Conservation (phyloP, 192 early-diverging fungal species). For the Haplosporangium gracile region DNA sequence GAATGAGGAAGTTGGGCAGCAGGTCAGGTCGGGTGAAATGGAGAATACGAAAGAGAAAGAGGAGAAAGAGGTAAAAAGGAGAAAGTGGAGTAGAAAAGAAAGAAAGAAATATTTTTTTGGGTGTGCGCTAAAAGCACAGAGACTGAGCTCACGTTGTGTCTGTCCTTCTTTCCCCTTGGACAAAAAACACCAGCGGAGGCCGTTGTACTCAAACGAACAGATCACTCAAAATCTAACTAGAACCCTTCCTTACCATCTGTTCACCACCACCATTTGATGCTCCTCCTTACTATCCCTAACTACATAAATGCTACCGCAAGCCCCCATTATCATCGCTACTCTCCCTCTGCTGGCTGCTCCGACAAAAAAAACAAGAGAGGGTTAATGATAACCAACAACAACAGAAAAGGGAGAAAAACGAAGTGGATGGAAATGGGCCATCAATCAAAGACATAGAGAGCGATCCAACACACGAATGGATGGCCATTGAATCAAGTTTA, state of each 20-base stretch:
- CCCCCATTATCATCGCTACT: no score
- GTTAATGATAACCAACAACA: no score
- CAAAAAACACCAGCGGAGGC: background rate
- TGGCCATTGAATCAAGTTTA: no score
- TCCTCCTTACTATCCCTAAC: no score
- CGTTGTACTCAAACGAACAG: background rate
- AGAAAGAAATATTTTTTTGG: background rate
- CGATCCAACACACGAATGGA: background rate
- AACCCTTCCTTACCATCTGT: background rate
- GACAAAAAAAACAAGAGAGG: no score
- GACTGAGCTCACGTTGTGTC: background rate
- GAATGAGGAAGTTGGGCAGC: background rate
- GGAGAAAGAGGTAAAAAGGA: conserved; percentile 3
- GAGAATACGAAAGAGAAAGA: background rate
- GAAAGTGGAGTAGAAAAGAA: background rate
- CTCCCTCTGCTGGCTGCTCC: no score
- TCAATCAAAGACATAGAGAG: no score
- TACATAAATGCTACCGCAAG: no score
- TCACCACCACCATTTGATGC: no score
- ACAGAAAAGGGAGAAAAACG: no score
- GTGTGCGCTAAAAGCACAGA: background rate
- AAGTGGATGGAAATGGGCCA: no score
- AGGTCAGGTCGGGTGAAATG: background rate
- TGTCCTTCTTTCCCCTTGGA: background rate
- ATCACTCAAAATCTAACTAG: background rate